These are phyloP conservation scores for Ophiostoma tasmaniense DNA, from an alignment of 2,329 filamentous ascomycete species.

Conservation along the genomic window DNA sequence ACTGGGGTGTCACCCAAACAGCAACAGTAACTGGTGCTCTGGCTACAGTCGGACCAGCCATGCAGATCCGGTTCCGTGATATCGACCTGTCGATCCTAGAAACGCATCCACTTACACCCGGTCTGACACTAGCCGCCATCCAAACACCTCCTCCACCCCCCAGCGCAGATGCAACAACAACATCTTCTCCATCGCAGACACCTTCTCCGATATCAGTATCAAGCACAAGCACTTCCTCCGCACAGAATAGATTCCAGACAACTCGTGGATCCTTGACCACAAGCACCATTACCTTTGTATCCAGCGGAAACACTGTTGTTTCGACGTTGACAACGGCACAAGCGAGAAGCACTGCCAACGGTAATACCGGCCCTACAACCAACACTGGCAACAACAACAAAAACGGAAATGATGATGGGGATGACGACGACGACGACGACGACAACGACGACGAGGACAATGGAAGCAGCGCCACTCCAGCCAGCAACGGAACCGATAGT, in stretches of 20 bases:
- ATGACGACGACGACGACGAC: not conserved
- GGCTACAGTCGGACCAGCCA: constrained; percentile 30
- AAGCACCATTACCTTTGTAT: not conserved
- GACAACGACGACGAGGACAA: not conserved
- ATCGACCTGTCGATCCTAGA: constrained; percentile 28
- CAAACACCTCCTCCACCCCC: not conserved
- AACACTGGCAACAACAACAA: not conserved
- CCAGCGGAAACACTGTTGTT: not conserved
- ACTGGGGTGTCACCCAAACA: constrained; percentile 29
- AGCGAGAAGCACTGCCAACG: not conserved
- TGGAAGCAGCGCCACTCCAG: not conserved
- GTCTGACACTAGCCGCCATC: constrained; percentile 22
- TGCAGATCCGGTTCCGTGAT: constrained; percentile 33
- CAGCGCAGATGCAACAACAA: not conserved
- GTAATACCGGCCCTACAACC: not conserved
- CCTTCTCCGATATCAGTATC: not conserved
- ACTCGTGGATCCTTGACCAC: not conserved
- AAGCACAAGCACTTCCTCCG: not conserved
- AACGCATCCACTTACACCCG: constrained; percentile 32
- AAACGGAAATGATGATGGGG: not conserved
- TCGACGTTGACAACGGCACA: not conserved
- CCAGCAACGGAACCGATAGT: not conserved
- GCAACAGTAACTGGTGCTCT: constrained; percentile 18
- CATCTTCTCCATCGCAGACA: not conserved
- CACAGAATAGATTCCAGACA: not conserved